Conservation (phyloP, 441 rosid genomes). For the Populus trichocarpa region DNA sequence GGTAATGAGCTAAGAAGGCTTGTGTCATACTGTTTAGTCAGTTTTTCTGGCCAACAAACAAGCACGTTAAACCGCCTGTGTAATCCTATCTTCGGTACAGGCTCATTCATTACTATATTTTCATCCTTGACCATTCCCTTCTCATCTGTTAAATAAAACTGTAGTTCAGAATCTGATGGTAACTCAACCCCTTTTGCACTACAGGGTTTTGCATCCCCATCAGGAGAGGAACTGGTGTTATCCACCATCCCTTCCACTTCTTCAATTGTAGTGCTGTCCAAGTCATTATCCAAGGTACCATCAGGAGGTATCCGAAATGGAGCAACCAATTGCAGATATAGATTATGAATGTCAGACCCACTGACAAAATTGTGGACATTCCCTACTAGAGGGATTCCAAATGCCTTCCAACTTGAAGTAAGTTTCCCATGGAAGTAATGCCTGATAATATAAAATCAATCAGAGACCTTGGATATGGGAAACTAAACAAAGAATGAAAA, state of each 20-base stretch:
- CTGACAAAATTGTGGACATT: constrained; percentile 42
- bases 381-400: constrained; percentile 87
- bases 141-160: constrained; percentile 66
- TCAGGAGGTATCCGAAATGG: constrained; percentile 49
- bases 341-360: constrained; percentile 58
- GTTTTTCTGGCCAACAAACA: constrained; percentile 49
- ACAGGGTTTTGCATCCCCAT: no score
- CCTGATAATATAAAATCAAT: constrained; percentile 46
- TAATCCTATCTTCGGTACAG: constrained; percentile 23
- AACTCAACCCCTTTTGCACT: constrained; percentile 28
- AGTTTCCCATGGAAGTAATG: constrained; percentile 55
- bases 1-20: constrained; percentile 43
- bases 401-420: constrained; percentile 50
- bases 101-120: constrained; percentile 45
- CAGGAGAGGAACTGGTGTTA: no score
- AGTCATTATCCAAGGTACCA: constrained; percentile 21
- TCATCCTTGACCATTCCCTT: constrained; percentile 57
- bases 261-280: constrained; percentile 36
- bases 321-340: constrained; percentile 60
- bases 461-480: constrained; percentile 7
- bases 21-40: constrained; percentile 36
- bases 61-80: constrained; percentile 35
- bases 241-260: constrained; percentile 26
- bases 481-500: not conserved
- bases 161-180: constrained; percentile 47